Evolutionary conservation across 352 stramenopile genomes (phyloP).

Genomic region (Phytophthora pseudosyringae): DNA sequence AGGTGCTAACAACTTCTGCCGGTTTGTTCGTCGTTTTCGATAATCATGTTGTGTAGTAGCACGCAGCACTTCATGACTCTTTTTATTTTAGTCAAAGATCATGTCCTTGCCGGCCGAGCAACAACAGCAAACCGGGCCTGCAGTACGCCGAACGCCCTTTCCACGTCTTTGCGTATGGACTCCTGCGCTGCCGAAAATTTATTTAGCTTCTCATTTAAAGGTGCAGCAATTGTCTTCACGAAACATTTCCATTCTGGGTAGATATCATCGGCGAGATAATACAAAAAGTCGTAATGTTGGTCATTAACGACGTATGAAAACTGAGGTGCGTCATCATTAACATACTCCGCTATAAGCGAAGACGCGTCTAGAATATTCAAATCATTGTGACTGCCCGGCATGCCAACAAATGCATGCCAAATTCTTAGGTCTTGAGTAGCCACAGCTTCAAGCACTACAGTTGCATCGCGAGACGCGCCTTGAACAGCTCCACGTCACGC

Average conservation of each 20-base stretch:
- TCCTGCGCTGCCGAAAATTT: background rate
- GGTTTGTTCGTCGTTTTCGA: too few relatives aligned
- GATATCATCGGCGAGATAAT: slow-evolving; percentile 13
- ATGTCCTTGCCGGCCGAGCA: background rate
- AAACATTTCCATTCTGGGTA: slow-evolving; percentile 15
- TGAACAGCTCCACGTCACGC: slow-evolving; percentile 12
- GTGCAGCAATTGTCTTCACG: slow-evolving; percentile 1
- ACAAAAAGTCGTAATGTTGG: slow-evolving; percentile 4
- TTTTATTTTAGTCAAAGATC: slow-evolving; percentile 1
- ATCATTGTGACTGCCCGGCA: slow-evolving; percentile 6
- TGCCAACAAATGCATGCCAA: too few relatives aligned
- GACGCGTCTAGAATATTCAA: slow-evolving; percentile 10
- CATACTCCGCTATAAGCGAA: slow-evolving; percentile 3
- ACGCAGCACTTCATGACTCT: too few relatives aligned
- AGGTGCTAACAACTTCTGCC: too few relatives aligned
- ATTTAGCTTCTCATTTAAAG: slow-evolving; percentile 2
- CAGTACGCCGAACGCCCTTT: slow-evolving; percentile 2
- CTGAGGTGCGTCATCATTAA: background rate
- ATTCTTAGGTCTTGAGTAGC: slow-evolving; percentile 2
- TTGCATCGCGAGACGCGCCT: background rate
- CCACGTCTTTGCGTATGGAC: slow-evolving; percentile 1
- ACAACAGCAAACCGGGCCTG: slow-evolving; percentile 16
- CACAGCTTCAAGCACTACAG: slow-evolving; percentile 15
- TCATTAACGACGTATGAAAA: slow-evolving; percentile 13
- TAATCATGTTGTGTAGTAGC: too few relatives aligned